These are phyloP conservation scores for Ceratocystis destructans DNA, from an alignment of 2,329 filamentous ascomycete genomes.

Conservation along the genomic window DNA sequence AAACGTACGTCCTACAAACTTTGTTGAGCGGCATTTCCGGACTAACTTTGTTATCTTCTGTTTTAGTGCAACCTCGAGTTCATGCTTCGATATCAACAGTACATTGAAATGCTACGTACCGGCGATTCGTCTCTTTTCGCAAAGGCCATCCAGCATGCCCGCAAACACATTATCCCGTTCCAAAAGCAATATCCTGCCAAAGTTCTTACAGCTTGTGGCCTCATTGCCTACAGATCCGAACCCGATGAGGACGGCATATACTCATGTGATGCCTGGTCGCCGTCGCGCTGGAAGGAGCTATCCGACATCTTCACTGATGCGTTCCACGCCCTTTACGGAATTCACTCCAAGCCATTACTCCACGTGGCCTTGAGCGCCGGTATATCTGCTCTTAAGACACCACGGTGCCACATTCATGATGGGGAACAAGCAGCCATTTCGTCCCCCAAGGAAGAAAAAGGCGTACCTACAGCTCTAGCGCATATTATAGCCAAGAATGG, in stretches of 20 bases:
- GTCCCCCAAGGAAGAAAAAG: not conserved
- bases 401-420: slow-evolving; percentile 54
- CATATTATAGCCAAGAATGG: slow-evolving; percentile 14
- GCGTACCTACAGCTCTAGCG: not conserved
- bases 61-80: slow-evolving; percentile 71
- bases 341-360: slow-evolving; percentile 70
- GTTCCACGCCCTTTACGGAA: slow-evolving; percentile 70
- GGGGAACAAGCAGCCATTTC: slow-evolving; percentile 12
- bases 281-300: slow-evolving; percentile 58
- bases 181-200: slow-evolving; percentile 53
- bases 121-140: slow-evolving; percentile 48
- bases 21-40: not conserved
- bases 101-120: slow-evolving; percentile 65
- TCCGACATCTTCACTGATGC: slow-evolving; percentile 70
- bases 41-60: not conserved
- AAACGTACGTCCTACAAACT: slow-evolving; percentile 40
- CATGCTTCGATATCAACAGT: slow-evolving; percentile 85
- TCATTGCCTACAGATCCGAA: slow-evolving; percentile 60
- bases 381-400: slow-evolving; percentile 88
- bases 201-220: slow-evolving; percentile 59
- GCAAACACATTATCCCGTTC: slow-evolving; percentile 63
- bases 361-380: slow-evolving; percentile 85
- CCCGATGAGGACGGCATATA: slow-evolving; percentile 35
- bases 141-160: slow-evolving; percentile 71
- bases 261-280: slow-evolving; percentile 51